These are phyloP conservation scores for Poa pratensis DNA, from an alignment of 176 grass and related monocot genomes.

Conservation along the genomic window DNA sequence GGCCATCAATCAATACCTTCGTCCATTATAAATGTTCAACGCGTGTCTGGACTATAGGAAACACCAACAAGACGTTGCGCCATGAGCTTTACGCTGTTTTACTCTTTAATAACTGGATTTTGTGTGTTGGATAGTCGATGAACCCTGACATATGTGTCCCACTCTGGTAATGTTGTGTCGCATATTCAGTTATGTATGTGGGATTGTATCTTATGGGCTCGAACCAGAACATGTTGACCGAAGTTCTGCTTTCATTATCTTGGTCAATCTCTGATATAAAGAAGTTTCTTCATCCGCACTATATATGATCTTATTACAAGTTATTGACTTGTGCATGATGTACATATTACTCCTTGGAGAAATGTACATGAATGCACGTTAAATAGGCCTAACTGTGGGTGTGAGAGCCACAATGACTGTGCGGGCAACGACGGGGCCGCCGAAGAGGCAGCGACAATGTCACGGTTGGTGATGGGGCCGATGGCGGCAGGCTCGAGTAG, in stretches of 20 bases:
- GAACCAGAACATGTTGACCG: not conserved
- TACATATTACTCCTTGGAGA: too few relatives aligned
- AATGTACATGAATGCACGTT: too few relatives aligned
- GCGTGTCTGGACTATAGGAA: not conserved
- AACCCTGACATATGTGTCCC: not conserved
- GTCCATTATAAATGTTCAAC: not conserved
- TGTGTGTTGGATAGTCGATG: not conserved
- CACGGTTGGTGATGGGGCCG: too few relatives aligned
- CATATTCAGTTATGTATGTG: not conserved
- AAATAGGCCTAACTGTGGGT: too few relatives aligned
- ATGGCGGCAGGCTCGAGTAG: too few relatives aligned
- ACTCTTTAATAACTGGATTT: not conserved
- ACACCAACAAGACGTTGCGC: not conserved
- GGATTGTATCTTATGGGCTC: too few relatives aligned
- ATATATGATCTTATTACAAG: too few relatives aligned
- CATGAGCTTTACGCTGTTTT: not conserved
- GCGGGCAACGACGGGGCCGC: too few relatives aligned
- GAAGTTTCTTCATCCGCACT: too few relatives aligned
- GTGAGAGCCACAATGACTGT: too few relatives aligned
- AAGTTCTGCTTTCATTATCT: not conserved
- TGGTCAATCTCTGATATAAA: not conserved
- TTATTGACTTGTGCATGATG: too few relatives aligned
- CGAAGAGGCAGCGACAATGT: too few relatives aligned
- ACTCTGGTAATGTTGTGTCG: not conserved
- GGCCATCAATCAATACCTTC: conserved; percentile 1